Evolutionary conservation across 2,329 filamentous ascomycete genomes (phyloP).

Genomic region (Massarina eburnea): DNA sequence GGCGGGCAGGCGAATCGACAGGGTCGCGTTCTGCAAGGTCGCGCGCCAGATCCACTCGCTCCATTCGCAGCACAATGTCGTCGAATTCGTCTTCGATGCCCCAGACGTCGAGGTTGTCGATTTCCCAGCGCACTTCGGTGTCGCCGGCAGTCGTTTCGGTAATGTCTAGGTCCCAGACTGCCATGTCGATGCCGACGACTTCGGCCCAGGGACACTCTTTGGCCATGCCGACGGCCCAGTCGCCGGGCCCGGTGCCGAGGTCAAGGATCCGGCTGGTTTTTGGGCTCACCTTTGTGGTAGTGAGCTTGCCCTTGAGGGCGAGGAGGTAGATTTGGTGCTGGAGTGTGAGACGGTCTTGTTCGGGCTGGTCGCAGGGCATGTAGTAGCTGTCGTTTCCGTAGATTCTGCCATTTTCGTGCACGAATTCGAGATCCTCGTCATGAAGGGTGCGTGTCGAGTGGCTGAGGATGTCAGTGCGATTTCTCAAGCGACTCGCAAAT

Average conservation of each 20-base stretch:
- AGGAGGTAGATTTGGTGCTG: conserved; percentile 63
- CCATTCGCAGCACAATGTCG: conserved; percentile 22
- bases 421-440: conserved; percentile 56
- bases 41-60: conserved; percentile 27
- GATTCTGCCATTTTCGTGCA: conserved; percentile 61
- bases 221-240: conserved; percentile 54
- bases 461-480: conserved; percentile 14
- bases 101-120: conserved; percentile 43
- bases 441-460: conserved; percentile 41
- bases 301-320: conserved; percentile 39
- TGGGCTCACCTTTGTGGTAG: conserved; percentile 34
- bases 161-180: conserved; percentile 55
- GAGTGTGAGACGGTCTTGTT: conserved; percentile 64
- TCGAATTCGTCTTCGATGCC: conserved; percentile 29
- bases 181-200: conserved; percentile 53
- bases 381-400: conserved; percentile 65
- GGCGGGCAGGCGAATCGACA: conserved; percentile 14
- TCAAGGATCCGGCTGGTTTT: conserved; percentile 36
- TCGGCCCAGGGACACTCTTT: conserved; percentile 47
- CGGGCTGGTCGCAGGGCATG: conserved; percentile 67
- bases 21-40: conserved; percentile 20
- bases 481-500: neutral
- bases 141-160: conserved; percentile 42
- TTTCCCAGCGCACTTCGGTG: conserved; percentile 36
- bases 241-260: conserved; percentile 53